Conservation (phyloP, 805 yeast species). For the Candida ovalis region DNA sequence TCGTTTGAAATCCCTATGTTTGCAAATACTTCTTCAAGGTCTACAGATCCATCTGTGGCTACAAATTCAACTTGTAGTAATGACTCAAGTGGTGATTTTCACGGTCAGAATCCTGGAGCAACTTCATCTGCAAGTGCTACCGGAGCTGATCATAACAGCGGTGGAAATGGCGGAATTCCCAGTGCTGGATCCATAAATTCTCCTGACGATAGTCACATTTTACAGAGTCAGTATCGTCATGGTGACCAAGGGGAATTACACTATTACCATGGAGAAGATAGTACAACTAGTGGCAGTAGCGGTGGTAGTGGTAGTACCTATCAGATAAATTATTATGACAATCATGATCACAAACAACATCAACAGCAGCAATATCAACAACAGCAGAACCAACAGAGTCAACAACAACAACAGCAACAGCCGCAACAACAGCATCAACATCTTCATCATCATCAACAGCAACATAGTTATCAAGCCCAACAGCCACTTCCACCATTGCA, state of each 20-base stretch:
- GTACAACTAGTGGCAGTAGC: too few relatives aligned
- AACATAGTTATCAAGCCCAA: background rate
- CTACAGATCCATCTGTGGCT: background rate
- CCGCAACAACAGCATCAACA: background rate
- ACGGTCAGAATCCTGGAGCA: background rate
- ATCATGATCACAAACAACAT: background rate
- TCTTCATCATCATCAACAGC: background rate
- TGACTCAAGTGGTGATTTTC: background rate
- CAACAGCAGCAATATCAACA: background rate
- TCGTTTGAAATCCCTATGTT: constrained; percentile 9
- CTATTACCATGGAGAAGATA: background rate
- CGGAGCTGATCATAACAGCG: background rate
- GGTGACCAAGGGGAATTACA: background rate
- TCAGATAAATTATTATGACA: background rate
- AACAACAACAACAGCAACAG: background rate
- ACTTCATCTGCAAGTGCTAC: background rate
- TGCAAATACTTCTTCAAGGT: background rate
- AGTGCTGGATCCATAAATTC: background rate
- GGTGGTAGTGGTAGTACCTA: background rate
- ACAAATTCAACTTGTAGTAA: background rate
- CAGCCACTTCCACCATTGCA: background rate
- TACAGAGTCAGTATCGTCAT: background rate
- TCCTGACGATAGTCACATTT: background rate
- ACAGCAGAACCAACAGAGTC: background rate
- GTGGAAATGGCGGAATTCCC: background rate